These are phyloP conservation scores for Suillus ampliporus DNA, from an alignment of 768 basidiomycete species.

Conservation along the genomic window DNA sequence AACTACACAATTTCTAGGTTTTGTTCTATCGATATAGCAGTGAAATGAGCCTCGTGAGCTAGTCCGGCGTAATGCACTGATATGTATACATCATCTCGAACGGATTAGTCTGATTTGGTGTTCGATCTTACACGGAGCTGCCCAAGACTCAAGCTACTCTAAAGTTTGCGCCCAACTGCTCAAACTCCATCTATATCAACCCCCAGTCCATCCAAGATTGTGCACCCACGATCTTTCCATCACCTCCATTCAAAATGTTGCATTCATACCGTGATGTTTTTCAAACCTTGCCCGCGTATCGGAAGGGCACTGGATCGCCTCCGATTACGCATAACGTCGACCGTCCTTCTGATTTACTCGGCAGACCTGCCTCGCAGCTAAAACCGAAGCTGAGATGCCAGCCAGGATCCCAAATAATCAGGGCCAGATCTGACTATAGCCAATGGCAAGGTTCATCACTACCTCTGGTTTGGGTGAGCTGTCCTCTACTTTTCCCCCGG, in stretches of 20 bases:
- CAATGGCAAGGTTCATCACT: conserved; percentile 24
- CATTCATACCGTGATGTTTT: neutral
- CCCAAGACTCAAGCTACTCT: too few species aligned
- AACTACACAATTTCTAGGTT: neutral
- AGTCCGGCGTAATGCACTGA: neutral
- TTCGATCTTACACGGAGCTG: neutral
- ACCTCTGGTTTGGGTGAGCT: conserved; percentile 32
- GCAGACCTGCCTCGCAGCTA: neutral
- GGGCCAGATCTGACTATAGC: neutral
- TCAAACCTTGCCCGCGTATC: neutral
- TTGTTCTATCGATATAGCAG: neutral
- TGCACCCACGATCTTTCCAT: neutral
- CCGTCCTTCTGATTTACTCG: neutral
- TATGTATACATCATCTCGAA: neutral
- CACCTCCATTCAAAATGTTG: neutral
- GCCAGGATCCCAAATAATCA: neutral
- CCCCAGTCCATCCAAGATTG: neutral
- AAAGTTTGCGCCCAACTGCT: neutral
- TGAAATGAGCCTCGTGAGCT: neutral
- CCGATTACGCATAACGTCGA: neutral
- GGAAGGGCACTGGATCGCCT: neutral
- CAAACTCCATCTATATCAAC: neutral
- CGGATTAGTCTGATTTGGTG: neutral
- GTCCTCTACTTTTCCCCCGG: neutral
- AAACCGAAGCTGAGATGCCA: neutral